Evolutionary conservation across 2,329 filamentous ascomycete species (phyloP).

Genomic region (Westerdykella sp.): DNA sequence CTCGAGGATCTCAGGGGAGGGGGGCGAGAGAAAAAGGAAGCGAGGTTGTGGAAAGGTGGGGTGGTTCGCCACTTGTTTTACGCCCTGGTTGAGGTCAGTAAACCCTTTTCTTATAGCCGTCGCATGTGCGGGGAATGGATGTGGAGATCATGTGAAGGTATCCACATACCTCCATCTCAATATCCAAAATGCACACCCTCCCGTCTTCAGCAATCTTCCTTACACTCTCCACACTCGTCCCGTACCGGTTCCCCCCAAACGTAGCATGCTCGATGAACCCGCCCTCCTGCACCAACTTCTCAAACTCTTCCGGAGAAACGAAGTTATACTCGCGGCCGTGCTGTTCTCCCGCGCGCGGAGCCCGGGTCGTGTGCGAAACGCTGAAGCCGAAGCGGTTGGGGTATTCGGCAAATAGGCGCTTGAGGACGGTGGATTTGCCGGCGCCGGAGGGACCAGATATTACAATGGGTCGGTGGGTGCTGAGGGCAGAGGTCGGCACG

Average conservation of each 20-base stretch:
- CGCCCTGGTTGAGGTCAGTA: slow-evolving; percentile 50
- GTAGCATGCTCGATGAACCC: slow-evolving; percentile 83
- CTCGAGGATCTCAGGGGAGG: slow-evolving; percentile 68
- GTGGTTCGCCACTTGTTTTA: slow-evolving; percentile 84
- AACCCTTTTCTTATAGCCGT: not conserved
- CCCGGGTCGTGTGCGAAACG: slow-evolving; percentile 68
- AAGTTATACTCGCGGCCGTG: slow-evolving; percentile 77
- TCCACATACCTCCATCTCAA: slow-evolving; percentile 78
- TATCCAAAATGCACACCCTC: slow-evolving; percentile 77
- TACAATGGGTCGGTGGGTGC: slow-evolving; percentile 53
- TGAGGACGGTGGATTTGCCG: slow-evolving; percentile 75
- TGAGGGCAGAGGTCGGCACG: slow-evolving; percentile 15
- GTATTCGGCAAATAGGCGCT: slow-evolving; percentile 61
- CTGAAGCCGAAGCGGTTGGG: slow-evolving; percentile 60
- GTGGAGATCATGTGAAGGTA: not conserved
- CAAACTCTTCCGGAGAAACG: slow-evolving; percentile 47
- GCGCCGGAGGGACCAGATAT: slow-evolving; percentile 75
- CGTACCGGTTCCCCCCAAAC: slow-evolving; percentile 83
- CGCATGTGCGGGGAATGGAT: not conserved
- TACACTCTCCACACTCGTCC: slow-evolving; percentile 74
- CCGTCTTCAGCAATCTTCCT: slow-evolving; percentile 65
- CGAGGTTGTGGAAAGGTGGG: slow-evolving; percentile 59
- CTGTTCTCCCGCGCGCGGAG: slow-evolving; percentile 66
- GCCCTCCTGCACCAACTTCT: slow-evolving; percentile 48
- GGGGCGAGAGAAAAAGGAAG: slow-evolving; percentile 81